A percentile compares a stretch with the other conserved stretches of the same genome.
phyloP scores from a whole-genome alignment of 805 yeast genomes.

The Candida sphagnicola region DNA sequence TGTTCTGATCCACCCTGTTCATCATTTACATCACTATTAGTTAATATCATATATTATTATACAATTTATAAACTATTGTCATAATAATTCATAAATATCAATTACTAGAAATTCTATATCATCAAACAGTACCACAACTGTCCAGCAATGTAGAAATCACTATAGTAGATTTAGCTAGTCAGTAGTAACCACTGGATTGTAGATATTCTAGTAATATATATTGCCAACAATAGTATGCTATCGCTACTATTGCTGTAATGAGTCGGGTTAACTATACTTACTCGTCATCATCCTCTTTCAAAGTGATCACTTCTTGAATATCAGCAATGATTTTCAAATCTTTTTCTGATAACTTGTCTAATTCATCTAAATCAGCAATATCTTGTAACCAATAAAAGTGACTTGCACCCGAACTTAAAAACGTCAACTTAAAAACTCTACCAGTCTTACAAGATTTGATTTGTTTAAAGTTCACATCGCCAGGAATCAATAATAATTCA shows the following conservation, averaged over 20 bases:
- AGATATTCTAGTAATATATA: too few species aligned
- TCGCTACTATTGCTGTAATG: too few species aligned
- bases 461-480: slow-evolving; percentile 77
- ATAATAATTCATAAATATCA: background rate
- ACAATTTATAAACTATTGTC: background rate
- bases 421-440: slow-evolving; percentile 66
- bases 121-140: background rate
- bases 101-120: too few species aligned
- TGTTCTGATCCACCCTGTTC: slow-evolving; percentile 9
- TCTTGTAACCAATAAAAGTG: slow-evolving; percentile 76
- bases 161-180: too few species aligned
- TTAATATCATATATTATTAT: slow-evolving; percentile 10
- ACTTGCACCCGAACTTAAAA: slow-evolving; percentile 59
- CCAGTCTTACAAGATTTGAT: slow-evolving; percentile 71
- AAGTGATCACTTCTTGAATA: slow-evolving; percentile 45
- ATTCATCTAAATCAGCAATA: slow-evolving; percentile 59
- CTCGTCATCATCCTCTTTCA: slow-evolving; percentile 28
- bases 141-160: too few species aligned
- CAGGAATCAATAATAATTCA: slow-evolving; percentile 74
- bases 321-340: slow-evolving; percentile 49
- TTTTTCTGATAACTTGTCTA: slow-evolving; percentile 51
- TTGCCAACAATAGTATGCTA: too few species aligned
- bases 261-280: slow-evolving; percentile 8
- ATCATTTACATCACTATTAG: slow-evolving; percentile 1
- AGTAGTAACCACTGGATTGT: too few species aligned